A percentile compares a stretch with the other conserved stretches of the same genome.
Evolutionary conservation across 306 rosid species (phyloP).

Genomic region (Astragalus membranaceus): DNA sequence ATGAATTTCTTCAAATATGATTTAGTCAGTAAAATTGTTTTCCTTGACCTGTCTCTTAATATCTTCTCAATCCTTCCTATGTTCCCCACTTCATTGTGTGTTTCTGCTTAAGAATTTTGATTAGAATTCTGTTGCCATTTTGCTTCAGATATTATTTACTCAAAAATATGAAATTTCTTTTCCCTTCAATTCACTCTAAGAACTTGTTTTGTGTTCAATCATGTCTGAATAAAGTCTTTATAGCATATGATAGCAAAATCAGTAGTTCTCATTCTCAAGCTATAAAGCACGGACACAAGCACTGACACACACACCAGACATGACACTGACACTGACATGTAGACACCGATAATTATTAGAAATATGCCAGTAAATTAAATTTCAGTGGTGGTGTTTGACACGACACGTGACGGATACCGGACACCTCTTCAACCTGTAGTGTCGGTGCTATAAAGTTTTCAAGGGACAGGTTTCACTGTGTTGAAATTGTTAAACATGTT

Average conservation of each 20-base stretch:
- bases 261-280: neutral
- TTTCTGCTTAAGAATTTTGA: neutral
- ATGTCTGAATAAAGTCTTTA: neutral
- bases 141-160: conserved; percentile 4
- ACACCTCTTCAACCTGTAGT: too few relatives aligned
- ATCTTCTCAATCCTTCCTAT: neutral
- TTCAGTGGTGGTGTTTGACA: too few relatives aligned
- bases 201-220: neutral
- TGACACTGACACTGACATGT: too few relatives aligned
- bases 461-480: neutral
- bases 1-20: neutral
- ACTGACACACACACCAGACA: too few relatives aligned
- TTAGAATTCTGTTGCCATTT: neutral
- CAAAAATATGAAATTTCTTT: conserved; percentile 2
- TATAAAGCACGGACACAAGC: too few relatives aligned
- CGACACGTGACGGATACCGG: too few relatives aligned
- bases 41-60: neutral
- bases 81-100: neutral
- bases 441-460: too few relatives aligned
- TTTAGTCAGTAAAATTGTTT: neutral
- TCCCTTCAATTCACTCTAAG: neutral
- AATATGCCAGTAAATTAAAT: too few relatives aligned
- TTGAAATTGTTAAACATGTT: neutral
- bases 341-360: too few relatives aligned
- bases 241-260: conserved; percentile 6